Evolutionary conservation across 495 filamentous ascomycete species (phyloP).

Genomic region (Annulohypoxylon maeteangense): DNA sequence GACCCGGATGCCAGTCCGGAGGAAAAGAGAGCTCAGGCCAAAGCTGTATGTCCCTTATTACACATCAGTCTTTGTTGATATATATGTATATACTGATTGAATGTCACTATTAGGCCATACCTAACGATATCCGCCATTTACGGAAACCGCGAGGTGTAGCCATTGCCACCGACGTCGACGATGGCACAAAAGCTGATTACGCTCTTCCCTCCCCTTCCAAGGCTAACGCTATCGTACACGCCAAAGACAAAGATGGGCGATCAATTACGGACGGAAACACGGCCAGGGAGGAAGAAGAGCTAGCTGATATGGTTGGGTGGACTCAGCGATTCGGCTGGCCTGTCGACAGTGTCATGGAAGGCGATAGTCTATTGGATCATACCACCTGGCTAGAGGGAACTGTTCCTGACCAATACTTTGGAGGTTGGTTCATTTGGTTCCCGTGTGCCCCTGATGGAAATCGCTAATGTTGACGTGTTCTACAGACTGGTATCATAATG

Average conservation of each 20-base stretch:
- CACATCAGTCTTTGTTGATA: not conserved
- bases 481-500: conserved; percentile 98
- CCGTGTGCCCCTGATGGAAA: conserved; percentile 16
- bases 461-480: conserved; percentile 31
- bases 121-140: conserved; percentile 69
- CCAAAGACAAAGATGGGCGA: conserved; percentile 58
- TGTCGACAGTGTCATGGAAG: conserved; percentile 60
- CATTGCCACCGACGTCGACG: conserved; percentile 79
- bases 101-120: conserved; percentile 49
- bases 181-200: conserved; percentile 73
- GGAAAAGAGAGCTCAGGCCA: conserved; percentile 82
- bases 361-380: conserved; percentile 82
- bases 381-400: conserved; percentile 85
- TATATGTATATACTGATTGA: conserved; percentile 9
- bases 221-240: conserved; percentile 65
- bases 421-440: conserved; percentile 65
- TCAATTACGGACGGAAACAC: conserved; percentile 56
- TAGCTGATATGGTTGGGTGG: conserved; percentile 84
- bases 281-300: conserved; percentile 67
- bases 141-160: conserved; percentile 73
- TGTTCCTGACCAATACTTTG: conserved; percentile 90
- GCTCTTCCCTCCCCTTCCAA: conserved; percentile 81
- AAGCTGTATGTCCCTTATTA: conserved; percentile 65
- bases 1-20: conserved; percentile 85
- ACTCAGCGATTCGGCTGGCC: conserved; percentile 81